Percentiles rank a stretch among this genome's conserved stretches.
Evolutionary conservation across 73 alveolate species (phyloP).

Genomic region (Breviolum minutum): DNA sequence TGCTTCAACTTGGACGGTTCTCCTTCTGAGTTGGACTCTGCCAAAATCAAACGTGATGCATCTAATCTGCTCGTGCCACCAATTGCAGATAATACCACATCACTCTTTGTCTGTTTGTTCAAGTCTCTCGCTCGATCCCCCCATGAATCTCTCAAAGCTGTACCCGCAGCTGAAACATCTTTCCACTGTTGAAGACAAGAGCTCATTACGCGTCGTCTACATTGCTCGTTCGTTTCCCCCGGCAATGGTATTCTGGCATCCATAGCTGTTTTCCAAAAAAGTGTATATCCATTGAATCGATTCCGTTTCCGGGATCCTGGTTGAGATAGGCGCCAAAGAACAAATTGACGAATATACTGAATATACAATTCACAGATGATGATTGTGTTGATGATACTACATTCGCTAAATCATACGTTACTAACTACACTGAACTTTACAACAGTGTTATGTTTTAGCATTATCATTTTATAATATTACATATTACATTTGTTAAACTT

Average conservation of each 20-base stretch:
- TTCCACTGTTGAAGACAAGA: neutral
- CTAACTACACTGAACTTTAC: neutral
- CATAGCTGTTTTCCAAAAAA: neutral
- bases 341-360: neutral
- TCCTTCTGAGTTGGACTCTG: neutral
- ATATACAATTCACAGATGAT: too few relatives aligned
- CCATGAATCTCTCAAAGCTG: neutral
- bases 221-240: neutral
- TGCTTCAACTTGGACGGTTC: neutral
- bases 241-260: neutral
- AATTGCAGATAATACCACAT: neutral
- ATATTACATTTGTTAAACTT: neutral
- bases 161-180: neutral
- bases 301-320: neutral
- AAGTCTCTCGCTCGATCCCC: neutral
- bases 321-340: neutral
- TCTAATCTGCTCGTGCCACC: neutral
- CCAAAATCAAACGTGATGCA: neutral
- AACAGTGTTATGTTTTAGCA: neutral
- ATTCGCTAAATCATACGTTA: neutral
- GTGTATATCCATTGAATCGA: neutral
- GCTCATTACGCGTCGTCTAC: neutral
- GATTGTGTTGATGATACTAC: neutral
- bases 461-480: too few relatives aligned
- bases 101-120: neutral